A percentile compares a stretch with the other conserved stretches of the same genome.
Evolutionary conservation across 768 basidiomycete genomes (phyloP).

Genomic region (Naganishia randhawae): DNA sequence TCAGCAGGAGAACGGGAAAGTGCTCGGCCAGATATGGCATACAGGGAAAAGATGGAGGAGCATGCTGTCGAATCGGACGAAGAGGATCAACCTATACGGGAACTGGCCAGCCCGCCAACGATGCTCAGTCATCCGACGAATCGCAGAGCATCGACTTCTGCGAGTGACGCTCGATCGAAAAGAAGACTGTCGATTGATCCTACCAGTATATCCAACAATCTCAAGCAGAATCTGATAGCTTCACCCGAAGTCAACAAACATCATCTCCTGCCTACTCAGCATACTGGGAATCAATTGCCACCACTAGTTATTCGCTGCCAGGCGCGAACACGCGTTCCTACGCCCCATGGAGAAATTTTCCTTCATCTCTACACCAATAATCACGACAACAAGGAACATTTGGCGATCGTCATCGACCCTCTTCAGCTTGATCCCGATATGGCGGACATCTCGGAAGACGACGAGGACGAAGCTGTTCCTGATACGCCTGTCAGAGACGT

Average conservation of each 20-base stretch:
- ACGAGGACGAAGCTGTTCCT: not conserved
- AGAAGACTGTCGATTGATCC: constrained; percentile 17
- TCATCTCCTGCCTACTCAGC: not conserved
- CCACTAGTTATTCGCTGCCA: constrained; percentile 78
- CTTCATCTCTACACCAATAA: constrained; percentile 93
- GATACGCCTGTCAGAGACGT: not conserved
- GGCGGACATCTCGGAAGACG: constrained; percentile 21
- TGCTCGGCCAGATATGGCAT: constrained; percentile 5
- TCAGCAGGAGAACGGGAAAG: not conserved
- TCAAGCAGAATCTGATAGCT: constrained; percentile 9
- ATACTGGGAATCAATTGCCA: constrained; percentile 18
- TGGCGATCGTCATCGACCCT: constrained; percentile 89
- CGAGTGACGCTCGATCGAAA: constrained; percentile 7
- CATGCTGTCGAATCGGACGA: constrained; percentile 6
- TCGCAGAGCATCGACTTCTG: constrained; percentile 5
- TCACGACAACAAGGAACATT: constrained; percentile 86
- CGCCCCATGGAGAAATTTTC: constrained; percentile 87
- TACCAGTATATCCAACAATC: constrained; percentile 12
- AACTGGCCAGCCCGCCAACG: constrained; percentile 2
- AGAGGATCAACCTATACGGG: constrained; percentile 1
- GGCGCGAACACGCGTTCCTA: constrained; percentile 95
- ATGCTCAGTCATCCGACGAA: not conserved
- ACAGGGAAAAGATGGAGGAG: constrained; percentile 8
- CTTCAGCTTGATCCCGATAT: constrained; percentile 62
- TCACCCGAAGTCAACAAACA: not conserved